phyloP scores from a whole-genome alignment of 805 yeast species.

The Lachancea fermentati region DNA sequence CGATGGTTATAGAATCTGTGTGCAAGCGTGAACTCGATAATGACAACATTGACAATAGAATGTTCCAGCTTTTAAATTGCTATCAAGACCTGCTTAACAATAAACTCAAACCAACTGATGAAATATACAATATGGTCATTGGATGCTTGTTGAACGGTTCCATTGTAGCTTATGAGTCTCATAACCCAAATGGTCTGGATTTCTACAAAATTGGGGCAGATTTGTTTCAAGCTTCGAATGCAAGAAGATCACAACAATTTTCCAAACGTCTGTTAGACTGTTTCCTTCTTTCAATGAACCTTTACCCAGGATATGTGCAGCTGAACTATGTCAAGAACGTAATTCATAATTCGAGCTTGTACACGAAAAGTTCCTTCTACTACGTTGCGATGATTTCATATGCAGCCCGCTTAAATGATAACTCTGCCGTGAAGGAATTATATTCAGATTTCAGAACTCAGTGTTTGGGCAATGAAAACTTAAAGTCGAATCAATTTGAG shows the following conservation, averaged over 20 bases:
- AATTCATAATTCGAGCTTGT: constrained; percentile 24
- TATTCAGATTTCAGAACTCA: constrained; percentile 36
- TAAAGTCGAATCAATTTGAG: constrained; percentile 37
- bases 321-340: constrained; percentile 30
- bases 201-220: constrained; percentile 48
- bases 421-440: constrained; percentile 34
- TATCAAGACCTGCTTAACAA: constrained; percentile 60
- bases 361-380: constrained; percentile 30
- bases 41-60: constrained; percentile 50
- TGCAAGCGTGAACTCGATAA: constrained; percentile 44
- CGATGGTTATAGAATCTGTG: constrained; percentile 51
- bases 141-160: constrained; percentile 47
- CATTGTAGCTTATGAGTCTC: constrained; percentile 35
- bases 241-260: constrained; percentile 40
- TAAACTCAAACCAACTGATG: constrained; percentile 48
- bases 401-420: constrained; percentile 36
- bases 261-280: constrained; percentile 41
- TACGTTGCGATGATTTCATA: constrained; percentile 38
- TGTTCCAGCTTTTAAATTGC: constrained; percentile 58
- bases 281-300: constrained; percentile 40
- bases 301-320: constrained; percentile 35
- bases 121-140: constrained; percentile 50
- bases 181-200: constrained; percentile 38
- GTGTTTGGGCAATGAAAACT: constrained; percentile 9
- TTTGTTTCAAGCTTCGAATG: constrained; percentile 37